Percentiles rank a stretch among this genome's conserved stretches.
Evolutionary conservation across 495 filamentous ascomycete genomes (phyloP).

Genomic region (Penicillium canescens): DNA sequence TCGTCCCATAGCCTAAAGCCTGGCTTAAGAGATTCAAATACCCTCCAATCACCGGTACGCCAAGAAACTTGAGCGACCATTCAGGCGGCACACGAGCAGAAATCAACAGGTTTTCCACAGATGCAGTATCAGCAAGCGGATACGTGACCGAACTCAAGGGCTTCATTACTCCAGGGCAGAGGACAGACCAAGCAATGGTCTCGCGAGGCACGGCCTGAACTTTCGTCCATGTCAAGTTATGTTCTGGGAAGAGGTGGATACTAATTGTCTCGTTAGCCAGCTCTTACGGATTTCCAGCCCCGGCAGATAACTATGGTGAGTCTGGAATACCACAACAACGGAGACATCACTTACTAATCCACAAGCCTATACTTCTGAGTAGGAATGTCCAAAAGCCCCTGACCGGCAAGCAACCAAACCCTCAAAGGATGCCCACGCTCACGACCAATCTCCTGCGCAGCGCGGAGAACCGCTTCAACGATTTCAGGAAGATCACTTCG

Average conservation of each 20-base stretch:
- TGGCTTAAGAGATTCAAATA: slow-evolving; percentile 20
- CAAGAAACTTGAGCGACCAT: slow-evolving; percentile 9
- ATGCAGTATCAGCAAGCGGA: slow-evolving; percentile 11
- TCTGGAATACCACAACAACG: too few species aligned
- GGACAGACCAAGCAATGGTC: slow-evolving; percentile 33
- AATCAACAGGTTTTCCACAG: slow-evolving; percentile 21
- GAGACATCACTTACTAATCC: slow-evolving; percentile 27
- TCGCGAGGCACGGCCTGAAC: slow-evolving; percentile 18
- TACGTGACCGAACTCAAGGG: slow-evolving; percentile 17
- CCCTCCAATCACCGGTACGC: slow-evolving; percentile 21
- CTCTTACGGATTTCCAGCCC: background rate
- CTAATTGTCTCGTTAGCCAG: slow-evolving; percentile 5
- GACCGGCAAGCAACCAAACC: slow-evolving; percentile 31
- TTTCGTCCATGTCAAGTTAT: slow-evolving; percentile 23
- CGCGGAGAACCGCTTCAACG: slow-evolving; percentile 27
- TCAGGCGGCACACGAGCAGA: slow-evolving; percentile 17
- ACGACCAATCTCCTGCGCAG: slow-evolving; percentile 24
- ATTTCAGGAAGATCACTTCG: slow-evolving; percentile 24
- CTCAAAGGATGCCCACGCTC: slow-evolving; percentile 26
- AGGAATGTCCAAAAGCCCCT: slow-evolving; percentile 25
- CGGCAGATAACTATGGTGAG: background rate
- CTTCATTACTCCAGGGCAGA: slow-evolving; percentile 24
- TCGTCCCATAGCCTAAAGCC: slow-evolving; percentile 17
- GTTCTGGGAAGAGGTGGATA: slow-evolving; percentile 25
- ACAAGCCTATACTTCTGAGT: slow-evolving; percentile 16